Evolutionary conservation across 139 green algal species (phyloP).

Genomic region (Coelastrella sp.): DNA sequence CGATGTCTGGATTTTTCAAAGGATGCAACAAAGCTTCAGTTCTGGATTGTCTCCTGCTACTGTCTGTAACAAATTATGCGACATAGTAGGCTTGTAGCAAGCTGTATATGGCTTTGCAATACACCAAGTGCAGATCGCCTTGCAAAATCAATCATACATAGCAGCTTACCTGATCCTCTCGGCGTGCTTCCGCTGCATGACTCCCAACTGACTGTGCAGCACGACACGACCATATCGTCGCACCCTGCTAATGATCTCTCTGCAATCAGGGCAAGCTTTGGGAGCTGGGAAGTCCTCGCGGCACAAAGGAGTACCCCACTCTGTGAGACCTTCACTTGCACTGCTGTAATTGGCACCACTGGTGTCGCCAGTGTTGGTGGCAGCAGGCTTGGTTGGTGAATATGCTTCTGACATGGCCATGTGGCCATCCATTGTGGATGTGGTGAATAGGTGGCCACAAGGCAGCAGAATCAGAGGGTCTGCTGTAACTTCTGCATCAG

Average conservation of each 20-base stretch:
- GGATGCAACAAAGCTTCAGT: no score
- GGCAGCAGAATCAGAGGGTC: conserved; percentile 71
- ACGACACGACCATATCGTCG: conserved; percentile 14
- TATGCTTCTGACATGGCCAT: conserved; percentile 8
- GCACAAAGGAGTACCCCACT: not conserved
- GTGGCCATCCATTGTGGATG: conserved; percentile 71
- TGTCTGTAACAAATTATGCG: no score
- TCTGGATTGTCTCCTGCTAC: no score
- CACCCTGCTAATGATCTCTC: not conserved
- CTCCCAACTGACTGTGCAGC: not conserved
- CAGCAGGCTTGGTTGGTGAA: not conserved
- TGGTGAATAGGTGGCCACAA: conserved; percentile 76
- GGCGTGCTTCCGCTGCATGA: conserved; percentile 37
- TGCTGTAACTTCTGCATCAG: conserved; percentile 53
- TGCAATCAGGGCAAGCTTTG: conserved; percentile 32
- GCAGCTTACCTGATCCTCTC: conserved; percentile 19
- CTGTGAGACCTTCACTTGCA: not conserved
- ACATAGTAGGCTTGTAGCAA: not conserved
- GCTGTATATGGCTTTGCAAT: not conserved
- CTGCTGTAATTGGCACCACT: not conserved
- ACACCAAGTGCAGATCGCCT: not conserved
- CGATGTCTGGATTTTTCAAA: no score
- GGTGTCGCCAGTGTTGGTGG: not conserved
- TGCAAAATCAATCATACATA: not conserved
- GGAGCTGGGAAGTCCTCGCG: not conserved